phyloP scores from a whole-genome alignment of 2,329 filamentous ascomycete genomes.

The Knufia fluminis region DNA sequence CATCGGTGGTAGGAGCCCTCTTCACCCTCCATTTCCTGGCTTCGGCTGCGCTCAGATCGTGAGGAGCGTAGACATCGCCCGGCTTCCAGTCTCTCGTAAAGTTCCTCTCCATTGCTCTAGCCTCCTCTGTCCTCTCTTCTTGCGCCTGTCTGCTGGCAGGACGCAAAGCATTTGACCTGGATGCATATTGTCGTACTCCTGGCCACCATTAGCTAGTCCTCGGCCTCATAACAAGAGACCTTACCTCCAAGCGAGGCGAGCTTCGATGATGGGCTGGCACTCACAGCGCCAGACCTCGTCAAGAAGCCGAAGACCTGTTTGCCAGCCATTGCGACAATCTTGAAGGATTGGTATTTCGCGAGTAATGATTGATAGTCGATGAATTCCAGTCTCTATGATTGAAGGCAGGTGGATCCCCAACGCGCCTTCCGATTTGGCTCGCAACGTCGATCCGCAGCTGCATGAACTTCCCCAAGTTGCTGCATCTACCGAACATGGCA shows the following conservation, averaged over 20 bases:
- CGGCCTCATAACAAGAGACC: not conserved
- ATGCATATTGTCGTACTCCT: not conserved
- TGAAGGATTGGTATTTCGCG: no score
- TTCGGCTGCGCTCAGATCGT: conserved; percentile 71
- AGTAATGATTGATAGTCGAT: no score
- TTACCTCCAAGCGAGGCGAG: not conserved
- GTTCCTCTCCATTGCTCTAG: conserved; percentile 31
- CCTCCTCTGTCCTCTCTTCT: conserved; percentile 30
- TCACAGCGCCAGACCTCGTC: not conserved
- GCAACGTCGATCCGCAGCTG: not conserved
- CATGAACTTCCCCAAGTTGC: not conserved
- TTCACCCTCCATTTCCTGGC: conserved; percentile 67
- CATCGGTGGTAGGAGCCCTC: conserved; percentile 52
- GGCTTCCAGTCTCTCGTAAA: conserved; percentile 58
- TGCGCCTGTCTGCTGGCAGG: conserved; percentile 15
- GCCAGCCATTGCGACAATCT: conserved; percentile 1
- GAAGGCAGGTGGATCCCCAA: no score
- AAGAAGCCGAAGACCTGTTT: not conserved
- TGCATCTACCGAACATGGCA: not conserved
- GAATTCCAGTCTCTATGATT: no score
- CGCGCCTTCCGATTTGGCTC: not conserved
- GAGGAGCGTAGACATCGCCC: conserved; percentile 84
- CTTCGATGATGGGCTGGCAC: not conserved
- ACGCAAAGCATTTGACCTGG: not conserved
- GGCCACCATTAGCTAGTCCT: not conserved